These are phyloP conservation scores for Phytophthora syringae DNA, from an alignment of 352 stramenopile species.

Conservation along the genomic window DNA sequence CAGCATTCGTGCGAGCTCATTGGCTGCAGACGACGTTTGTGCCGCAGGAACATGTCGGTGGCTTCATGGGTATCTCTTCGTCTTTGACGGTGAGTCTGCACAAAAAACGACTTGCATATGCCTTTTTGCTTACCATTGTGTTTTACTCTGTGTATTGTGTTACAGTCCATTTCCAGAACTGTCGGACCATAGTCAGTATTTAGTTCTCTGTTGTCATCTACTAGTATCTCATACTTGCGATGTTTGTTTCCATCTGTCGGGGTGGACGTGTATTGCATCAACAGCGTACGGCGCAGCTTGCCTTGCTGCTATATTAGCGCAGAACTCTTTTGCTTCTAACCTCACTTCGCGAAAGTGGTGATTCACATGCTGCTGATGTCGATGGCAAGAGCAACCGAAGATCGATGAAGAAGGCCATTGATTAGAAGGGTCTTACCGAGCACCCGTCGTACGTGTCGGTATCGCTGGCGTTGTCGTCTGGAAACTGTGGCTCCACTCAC, in stretches of 20 bases:
- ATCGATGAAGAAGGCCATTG: constrained; percentile 33
- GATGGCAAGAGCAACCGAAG: constrained; percentile 20
- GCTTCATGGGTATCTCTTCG: constrained; percentile 83
- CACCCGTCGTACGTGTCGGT: constrained; percentile 32
- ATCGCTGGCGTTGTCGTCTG: constrained; percentile 43
- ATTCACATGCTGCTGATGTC: constrained; percentile 25
- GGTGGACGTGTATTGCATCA: constrained; percentile 77
- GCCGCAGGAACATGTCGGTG: constrained; percentile 66
- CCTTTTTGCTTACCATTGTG: constrained; percentile 11
- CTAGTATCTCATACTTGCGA: background rate
- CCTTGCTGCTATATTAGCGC: constrained; percentile 65
- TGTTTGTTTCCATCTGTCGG: constrained; percentile 43
- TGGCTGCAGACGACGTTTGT: constrained; percentile 81
- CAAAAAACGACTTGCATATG: background rate
- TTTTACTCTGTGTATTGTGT: too few relatives aligned
- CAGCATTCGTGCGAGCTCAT: constrained; percentile 81
- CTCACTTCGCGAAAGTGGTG: constrained; percentile 55
- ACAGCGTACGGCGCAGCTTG: constrained; percentile 68
- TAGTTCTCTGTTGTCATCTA: background rate
- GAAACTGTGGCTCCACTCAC: constrained; percentile 59
- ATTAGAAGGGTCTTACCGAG: constrained; percentile 31
- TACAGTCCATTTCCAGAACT: constrained; percentile 80
- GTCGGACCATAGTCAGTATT: constrained; percentile 67
- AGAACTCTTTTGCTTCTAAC: constrained; percentile 70
- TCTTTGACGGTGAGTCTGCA: constrained; percentile 64